Evolutionary conservation across 345 rosid species (phyloP).

Genomic region (Viola odorata): DNA sequence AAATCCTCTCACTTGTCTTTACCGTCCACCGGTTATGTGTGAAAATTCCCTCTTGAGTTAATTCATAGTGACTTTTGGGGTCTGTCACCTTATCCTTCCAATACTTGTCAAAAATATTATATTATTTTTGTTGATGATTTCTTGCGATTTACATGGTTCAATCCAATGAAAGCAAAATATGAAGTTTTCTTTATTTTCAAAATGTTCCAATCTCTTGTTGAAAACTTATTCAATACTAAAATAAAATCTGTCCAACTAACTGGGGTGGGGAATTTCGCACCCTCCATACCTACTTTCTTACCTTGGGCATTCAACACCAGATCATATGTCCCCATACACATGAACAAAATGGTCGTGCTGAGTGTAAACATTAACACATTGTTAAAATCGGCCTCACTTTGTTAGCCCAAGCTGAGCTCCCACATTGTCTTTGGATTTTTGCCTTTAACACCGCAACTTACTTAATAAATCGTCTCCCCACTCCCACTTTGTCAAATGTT

Average conservation of each 20-base stretch:
- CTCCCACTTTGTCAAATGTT: not conserved
- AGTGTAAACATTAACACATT: not conserved
- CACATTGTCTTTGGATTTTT: not conserved
- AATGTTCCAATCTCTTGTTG: no score
- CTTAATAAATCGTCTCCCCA: not conserved
- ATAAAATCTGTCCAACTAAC: not conserved
- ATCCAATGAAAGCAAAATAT: not conserved
- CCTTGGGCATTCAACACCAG: not conserved
- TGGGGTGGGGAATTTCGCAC: not conserved
- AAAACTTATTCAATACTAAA: no score
- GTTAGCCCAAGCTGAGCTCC: not conserved
- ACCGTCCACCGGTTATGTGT: no score
- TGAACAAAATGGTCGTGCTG: not conserved
- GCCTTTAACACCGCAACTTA: not conserved
- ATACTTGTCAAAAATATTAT: no score
- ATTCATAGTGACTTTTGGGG: no score
- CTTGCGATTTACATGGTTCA: not conserved
- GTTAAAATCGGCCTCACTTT: not conserved
- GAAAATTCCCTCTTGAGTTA: no score
- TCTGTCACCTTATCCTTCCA: no score
- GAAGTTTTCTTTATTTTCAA: not conserved
- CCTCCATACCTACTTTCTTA: not conserved
- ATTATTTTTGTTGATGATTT: no score
- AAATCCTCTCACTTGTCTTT: no score
- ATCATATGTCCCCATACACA: not conserved